Evolutionary conservation across 331 rosid species (phyloP).

Genomic region (Dryas integrifolia): DNA sequence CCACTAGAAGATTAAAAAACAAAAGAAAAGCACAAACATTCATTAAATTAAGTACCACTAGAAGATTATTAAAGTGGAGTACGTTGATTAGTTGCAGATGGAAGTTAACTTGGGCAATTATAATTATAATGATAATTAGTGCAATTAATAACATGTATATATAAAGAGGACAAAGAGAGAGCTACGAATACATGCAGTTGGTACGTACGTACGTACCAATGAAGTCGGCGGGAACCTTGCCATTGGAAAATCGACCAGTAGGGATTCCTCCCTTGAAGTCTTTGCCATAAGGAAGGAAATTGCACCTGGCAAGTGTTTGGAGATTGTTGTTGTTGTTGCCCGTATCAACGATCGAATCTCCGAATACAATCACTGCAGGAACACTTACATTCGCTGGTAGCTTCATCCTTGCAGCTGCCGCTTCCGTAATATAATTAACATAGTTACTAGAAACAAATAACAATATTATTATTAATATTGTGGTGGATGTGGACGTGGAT

Average conservation of each 20-base stretch:
- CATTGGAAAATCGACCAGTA: constrained; percentile 57
- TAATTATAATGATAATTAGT: too few relatives aligned
- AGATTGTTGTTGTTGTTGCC: constrained; percentile 39
- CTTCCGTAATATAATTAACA: not conserved
- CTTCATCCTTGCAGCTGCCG: not conserved
- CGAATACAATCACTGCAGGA: constrained; percentile 33
- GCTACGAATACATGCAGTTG: too few relatives aligned
- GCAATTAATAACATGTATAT: too few relatives aligned
- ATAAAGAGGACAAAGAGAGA: too few relatives aligned
- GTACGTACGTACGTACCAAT: constrained; percentile 29
- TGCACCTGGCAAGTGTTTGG: constrained; percentile 15
- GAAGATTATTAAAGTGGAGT: too few relatives aligned
- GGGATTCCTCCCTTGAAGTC: constrained; percentile 56
- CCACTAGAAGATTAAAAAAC: constrained; percentile 11
- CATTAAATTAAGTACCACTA: not conserved
- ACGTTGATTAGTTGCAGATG: too few relatives aligned
- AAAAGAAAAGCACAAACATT: not conserved
- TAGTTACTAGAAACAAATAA: not conserved
- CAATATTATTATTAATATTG: too few relatives aligned
- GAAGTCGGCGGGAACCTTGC: constrained; percentile 56
- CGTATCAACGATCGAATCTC: constrained; percentile 43
- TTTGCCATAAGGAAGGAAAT: constrained; percentile 41
- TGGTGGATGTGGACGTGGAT: too few relatives aligned
- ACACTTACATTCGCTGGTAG: constrained; percentile 15
- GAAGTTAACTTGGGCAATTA: too few relatives aligned